Conservation (phyloP, 1,284 basidiomycete genomes). For the Irpex lacteus region DNA sequence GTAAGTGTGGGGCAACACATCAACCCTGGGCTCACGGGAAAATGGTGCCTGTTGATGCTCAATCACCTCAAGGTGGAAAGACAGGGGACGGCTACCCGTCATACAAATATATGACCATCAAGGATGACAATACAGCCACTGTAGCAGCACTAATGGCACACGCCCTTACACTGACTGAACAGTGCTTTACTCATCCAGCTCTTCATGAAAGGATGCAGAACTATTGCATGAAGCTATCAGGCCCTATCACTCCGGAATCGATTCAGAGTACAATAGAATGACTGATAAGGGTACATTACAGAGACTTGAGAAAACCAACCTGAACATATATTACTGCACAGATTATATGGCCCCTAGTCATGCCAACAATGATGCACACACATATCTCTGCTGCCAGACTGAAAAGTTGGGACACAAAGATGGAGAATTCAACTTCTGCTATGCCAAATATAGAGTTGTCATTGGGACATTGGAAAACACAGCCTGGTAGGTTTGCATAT, state of each 20-base stretch:
- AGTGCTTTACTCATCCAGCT: neutral
- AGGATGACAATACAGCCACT: neutral
- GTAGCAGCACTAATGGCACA: neutral
- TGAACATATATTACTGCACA: neutral
- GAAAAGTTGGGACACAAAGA: neutral
- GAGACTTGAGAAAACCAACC: neutral
- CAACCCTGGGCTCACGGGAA: neutral
- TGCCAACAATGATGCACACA: neutral
- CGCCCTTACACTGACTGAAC: neutral
- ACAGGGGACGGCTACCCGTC: neutral
- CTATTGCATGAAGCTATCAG: neutral
- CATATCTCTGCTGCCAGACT: neutral
- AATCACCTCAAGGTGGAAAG: neutral
- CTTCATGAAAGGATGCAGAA: neutral
- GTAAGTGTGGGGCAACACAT: neutral
- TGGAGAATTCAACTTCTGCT: neutral
- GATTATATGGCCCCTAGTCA: neutral
- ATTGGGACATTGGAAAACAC: neutral
- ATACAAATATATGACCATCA: neutral
- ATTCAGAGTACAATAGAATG: neutral
- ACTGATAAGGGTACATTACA: neutral
- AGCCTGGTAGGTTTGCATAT: neutral
- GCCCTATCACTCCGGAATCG: neutral
- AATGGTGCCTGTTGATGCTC: neutral
- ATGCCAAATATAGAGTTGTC: neutral